A percentile compares a stretch with the other conserved stretches of the same genome.
These are phyloP conservation scores for Drechslerella stenobrocha DNA, from an alignment of 2,329 filamentous ascomycete genomes.

Conservation along the genomic window DNA sequence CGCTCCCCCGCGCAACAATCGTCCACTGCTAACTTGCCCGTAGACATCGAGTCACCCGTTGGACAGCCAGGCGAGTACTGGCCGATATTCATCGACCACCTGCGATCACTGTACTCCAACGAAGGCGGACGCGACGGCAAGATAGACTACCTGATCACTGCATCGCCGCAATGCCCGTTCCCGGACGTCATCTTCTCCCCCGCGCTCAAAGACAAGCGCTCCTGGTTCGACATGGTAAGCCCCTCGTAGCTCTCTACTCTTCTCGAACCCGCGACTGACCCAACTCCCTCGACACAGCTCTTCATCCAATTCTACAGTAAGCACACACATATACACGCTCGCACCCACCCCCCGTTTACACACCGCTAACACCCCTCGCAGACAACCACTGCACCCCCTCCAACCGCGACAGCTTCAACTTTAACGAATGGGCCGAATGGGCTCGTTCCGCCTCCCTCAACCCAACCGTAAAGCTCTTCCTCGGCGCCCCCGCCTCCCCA, in stretches of 20 bases:
- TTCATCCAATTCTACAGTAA: slow-evolving; percentile 49
- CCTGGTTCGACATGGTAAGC: slow-evolving; percentile 43
- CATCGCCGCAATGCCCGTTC: slow-evolving; percentile 69
- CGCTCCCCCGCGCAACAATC: no score
- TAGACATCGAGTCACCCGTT: slow-evolving; percentile 29
- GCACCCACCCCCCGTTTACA: slow-evolving; percentile 62
- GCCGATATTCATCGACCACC: slow-evolving; percentile 38
- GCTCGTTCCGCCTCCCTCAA: slow-evolving; percentile 64
- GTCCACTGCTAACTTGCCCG: no score
- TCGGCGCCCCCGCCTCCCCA: slow-evolving; percentile 61
- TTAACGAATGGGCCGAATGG: slow-evolving; percentile 66
- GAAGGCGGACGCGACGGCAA: slow-evolving; percentile 57
- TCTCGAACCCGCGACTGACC: background rate
- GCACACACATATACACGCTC: slow-evolving; percentile 60
- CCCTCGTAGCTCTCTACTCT: background rate
- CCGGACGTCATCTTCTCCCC: slow-evolving; percentile 59
- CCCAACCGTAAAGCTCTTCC: slow-evolving; percentile 64
- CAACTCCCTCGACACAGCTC: slow-evolving; percentile 4
- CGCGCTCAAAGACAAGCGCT: slow-evolving; percentile 21
- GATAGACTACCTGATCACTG: slow-evolving; percentile 63
- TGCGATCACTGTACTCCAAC: slow-evolving; percentile 23
- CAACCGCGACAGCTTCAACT: slow-evolving; percentile 53
- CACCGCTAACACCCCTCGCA: slow-evolving; percentile 55
- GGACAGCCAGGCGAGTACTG: slow-evolving; percentile 25
- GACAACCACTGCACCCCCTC: slow-evolving; percentile 67